These are phyloP conservation scores for Xylaria multiplex DNA, from an alignment of 2,329 filamentous ascomycete genomes.

Conservation along the genomic window DNA sequence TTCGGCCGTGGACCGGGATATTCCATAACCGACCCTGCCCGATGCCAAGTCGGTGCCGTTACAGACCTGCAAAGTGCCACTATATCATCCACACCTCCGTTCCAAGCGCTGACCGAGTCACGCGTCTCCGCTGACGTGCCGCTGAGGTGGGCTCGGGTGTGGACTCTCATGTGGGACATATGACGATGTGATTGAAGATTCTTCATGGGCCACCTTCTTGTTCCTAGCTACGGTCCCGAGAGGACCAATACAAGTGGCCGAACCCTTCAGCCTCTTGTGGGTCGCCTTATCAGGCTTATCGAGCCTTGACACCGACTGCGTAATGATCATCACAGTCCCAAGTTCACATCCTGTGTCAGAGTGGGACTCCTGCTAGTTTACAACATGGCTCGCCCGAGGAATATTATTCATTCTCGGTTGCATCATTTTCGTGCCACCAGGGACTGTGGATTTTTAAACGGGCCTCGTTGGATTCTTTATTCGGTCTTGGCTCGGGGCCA, in stretches of 20 bases:
- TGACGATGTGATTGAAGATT: slow-evolving; percentile 36
- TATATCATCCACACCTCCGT: slow-evolving; percentile 28
- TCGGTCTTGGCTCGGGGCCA: slow-evolving; percentile 31
- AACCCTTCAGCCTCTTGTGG: slow-evolving; percentile 36
- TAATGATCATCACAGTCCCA: slow-evolving; percentile 26
- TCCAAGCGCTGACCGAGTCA: slow-evolving; percentile 29
- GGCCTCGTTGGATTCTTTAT: slow-evolving; percentile 18
- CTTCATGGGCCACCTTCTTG: slow-evolving; percentile 25
- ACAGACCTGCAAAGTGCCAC: slow-evolving; percentile 4
- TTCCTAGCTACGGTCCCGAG: slow-evolving; percentile 16
- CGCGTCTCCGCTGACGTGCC: slow-evolving; percentile 28
- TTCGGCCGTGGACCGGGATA: slow-evolving; percentile 10
- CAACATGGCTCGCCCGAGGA: slow-evolving; percentile 2
- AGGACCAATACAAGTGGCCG: slow-evolving; percentile 9
- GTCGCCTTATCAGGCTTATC: slow-evolving; percentile 27
- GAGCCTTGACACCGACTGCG: slow-evolving; percentile 16
- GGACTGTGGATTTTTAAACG: slow-evolving; percentile 31
- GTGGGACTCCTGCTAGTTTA: slow-evolving; percentile 2
- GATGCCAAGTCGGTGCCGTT: slow-evolving; percentile 13
- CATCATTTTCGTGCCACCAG: slow-evolving; percentile 11
- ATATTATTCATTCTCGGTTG: slow-evolving; percentile 11
- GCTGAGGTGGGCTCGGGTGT: slow-evolving; percentile 27
- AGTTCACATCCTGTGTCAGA: slow-evolving; percentile 10
- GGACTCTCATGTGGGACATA: slow-evolving; percentile 29
- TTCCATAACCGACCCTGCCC: slow-evolving; percentile 18